phyloP scores from a whole-genome alignment of 768 basidiomycete genomes.

The Tricholoma terreum region DNA sequence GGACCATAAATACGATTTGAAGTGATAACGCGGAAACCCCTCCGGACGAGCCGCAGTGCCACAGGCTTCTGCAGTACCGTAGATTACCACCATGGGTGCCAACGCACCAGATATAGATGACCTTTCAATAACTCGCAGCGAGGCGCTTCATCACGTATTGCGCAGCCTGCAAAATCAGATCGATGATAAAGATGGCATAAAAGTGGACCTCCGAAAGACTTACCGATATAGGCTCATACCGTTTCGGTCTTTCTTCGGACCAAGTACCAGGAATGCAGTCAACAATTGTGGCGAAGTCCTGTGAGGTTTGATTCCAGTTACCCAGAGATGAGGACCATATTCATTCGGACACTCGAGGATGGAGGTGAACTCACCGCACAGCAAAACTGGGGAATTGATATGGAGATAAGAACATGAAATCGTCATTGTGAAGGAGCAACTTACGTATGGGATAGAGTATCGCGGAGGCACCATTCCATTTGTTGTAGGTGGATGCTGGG shows the following conservation, averaged over 20 bases:
- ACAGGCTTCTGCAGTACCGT: too few relatives aligned
- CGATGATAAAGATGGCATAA: background rate
- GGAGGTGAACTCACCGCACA: constrained; percentile 24
- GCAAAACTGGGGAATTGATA: constrained; percentile 24
- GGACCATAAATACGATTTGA: too few relatives aligned
- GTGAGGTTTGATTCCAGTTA: constrained; percentile 14
- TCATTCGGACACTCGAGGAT: background rate
- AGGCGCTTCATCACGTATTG: constrained; percentile 40
- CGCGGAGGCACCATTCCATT: constrained; percentile 44
- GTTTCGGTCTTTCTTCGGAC: constrained; percentile 42
- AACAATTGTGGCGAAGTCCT: constrained; percentile 41
- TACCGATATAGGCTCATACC: constrained; percentile 46
- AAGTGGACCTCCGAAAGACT: constrained; percentile 7
- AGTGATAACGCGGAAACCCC: too few relatives aligned
- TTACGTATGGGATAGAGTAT: constrained; percentile 62
- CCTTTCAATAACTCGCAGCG: constrained; percentile 31
- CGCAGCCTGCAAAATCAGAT: constrained; percentile 19
- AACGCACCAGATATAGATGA: too few relatives aligned
- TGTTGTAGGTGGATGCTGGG: constrained; percentile 17
- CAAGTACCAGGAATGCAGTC: constrained; percentile 54
- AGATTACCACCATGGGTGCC: too few relatives aligned
- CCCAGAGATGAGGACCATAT: background rate
- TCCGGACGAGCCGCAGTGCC: too few relatives aligned
- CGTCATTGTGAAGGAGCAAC: constrained; percentile 13
- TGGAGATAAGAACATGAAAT: background rate